Base-by-base conservation (phyloP, 352 stramenopile species). In the Pythium myriotylum region DNA sequence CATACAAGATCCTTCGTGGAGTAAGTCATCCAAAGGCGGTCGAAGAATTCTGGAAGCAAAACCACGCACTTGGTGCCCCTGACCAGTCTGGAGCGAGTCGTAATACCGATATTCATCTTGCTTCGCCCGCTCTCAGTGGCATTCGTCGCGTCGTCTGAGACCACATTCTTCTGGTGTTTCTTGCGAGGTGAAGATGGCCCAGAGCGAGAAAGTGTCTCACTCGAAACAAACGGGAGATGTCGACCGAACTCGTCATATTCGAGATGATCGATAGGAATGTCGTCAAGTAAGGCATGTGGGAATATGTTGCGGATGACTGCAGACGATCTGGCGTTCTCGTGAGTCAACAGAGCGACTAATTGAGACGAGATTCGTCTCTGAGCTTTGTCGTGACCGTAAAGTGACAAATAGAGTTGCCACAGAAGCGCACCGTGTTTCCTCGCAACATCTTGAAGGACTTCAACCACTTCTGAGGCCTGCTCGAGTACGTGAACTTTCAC, bases 401-500 rank as follows among this genome's bases (percentile, higher is more conserved):
- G 51, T 12, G 84, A 83, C 35, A 95, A 67, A 46, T 94, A 95
- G 46, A 95, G 60, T 27, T 95, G 87, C 87, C 87, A 95, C 14
- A 95, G 55, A 4, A 95, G 59, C 2, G 77, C 79, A 13, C 87
- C 87, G 55, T 95, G 85, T 51, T 91, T 94, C n/a, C 85, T 69
- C 6, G 87, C 82, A 65, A 89, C 90, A 48, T 94, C 81, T 75
- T 95, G 87, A 59, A 95, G 93, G 20, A 92, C 50, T 55, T 95
- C 85, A 4, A 95, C 87, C 13, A 95, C 71, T 62, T 95, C 87
- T 1, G 87, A 91, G 24, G 85, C 81, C 42, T 95, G 87, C 50
- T 95, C 87, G 7, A 95, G 59, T 32, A 95, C 86, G 52, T 95
- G 87, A 7, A 90, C 82, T 62, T 95, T 95, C 14, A 94, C 86